A percentile compares a stretch with the other conserved stretches of the same genome.
Conservation (phyloP, 306 rosid species). For the Quercus agrifolia region DNA sequence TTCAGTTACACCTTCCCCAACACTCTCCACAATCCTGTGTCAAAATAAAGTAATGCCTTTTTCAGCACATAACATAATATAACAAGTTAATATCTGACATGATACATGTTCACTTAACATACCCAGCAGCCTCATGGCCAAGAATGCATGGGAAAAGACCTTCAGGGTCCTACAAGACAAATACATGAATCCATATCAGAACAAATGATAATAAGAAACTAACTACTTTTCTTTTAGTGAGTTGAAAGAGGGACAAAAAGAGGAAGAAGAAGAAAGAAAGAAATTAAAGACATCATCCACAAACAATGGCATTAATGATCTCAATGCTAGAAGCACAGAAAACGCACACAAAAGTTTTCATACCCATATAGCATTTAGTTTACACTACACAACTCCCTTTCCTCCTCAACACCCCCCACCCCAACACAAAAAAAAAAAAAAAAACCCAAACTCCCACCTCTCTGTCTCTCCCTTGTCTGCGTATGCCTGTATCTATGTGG, state of each 20-base stretch:
- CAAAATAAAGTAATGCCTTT: not conserved
- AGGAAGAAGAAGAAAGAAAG: not conserved
- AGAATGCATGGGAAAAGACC: constrained; percentile 96
- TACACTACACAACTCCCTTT: not conserved
- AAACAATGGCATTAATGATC: not conserved
- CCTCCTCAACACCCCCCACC: no score
- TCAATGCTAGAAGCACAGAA: not conserved
- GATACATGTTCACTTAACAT: not conserved
- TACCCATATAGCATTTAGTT: not conserved
- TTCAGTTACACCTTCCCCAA: constrained; percentile 87
- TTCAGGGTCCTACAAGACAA: constrained; percentile 74
- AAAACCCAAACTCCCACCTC: no score
- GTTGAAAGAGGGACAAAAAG: not conserved
- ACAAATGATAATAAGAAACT: not conserved
- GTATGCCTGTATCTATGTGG: not conserved
- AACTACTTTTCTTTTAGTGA: not conserved
- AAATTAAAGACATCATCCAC: not conserved
- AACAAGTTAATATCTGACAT: not conserved
- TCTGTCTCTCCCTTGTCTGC: not conserved
- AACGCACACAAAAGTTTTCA: not conserved
- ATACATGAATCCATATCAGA: constrained; percentile 6
- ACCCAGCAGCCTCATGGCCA: constrained; percentile 95
- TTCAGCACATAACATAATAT: not conserved
- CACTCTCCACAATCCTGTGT: constrained; percentile 82
- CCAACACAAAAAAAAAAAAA: not conserved